phyloP scores from a whole-genome alignment of 345 rosid genomes.

The Cardiospermum halicacabum region DNA sequence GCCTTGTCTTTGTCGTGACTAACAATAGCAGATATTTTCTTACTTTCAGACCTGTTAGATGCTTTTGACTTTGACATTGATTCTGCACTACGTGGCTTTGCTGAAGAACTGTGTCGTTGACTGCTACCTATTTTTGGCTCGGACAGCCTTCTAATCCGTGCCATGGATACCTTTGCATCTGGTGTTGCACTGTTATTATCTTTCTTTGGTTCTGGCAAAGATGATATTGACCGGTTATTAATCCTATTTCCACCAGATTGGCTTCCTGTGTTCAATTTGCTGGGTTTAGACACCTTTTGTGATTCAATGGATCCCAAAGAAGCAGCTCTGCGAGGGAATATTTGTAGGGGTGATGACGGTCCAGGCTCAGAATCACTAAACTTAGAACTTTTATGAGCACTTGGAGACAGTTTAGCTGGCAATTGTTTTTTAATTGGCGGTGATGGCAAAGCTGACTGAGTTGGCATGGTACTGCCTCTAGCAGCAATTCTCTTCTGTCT shows the following conservation, averaged over 20 bases:
- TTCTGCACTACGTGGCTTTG: slow-evolving; percentile 40
- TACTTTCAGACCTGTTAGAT: slow-evolving; percentile 49
- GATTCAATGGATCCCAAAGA: slow-evolving; percentile 48
- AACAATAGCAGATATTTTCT: slow-evolving; percentile 75
- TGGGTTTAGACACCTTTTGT: slow-evolving; percentile 47
- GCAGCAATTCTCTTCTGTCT: slow-evolving; percentile 93
- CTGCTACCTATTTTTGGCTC: slow-evolving; percentile 58
- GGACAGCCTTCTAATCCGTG: slow-evolving; percentile 75
- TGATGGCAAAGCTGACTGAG: slow-evolving; percentile 36
- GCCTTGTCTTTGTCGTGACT: slow-evolving; percentile 72
- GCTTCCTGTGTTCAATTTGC: slow-evolving; percentile 44
- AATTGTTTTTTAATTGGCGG: slow-evolving; percentile 52
- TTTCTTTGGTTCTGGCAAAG: slow-evolving; percentile 58
- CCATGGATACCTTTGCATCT: slow-evolving; percentile 53
- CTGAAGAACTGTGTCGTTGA: slow-evolving; percentile 36
- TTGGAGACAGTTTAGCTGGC: slow-evolving; percentile 56
- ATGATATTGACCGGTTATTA: slow-evolving; percentile 53
- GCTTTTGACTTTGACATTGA: slow-evolving; percentile 38
- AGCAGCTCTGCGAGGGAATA: slow-evolving; percentile 40
- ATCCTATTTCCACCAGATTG: slow-evolving; percentile 50
- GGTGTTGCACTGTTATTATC: slow-evolving; percentile 35
- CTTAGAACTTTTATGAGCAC: slow-evolving; percentile 64
- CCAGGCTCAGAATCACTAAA: slow-evolving; percentile 82
- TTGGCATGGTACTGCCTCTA: slow-evolving; percentile 45
- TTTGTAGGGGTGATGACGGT: slow-evolving; percentile 62